Percentiles rank a stretch among this genome's conserved stretches.
phyloP scores from a whole-genome alignment of 768 basidiomycete species.

The Kwoniella europaea region DNA sequence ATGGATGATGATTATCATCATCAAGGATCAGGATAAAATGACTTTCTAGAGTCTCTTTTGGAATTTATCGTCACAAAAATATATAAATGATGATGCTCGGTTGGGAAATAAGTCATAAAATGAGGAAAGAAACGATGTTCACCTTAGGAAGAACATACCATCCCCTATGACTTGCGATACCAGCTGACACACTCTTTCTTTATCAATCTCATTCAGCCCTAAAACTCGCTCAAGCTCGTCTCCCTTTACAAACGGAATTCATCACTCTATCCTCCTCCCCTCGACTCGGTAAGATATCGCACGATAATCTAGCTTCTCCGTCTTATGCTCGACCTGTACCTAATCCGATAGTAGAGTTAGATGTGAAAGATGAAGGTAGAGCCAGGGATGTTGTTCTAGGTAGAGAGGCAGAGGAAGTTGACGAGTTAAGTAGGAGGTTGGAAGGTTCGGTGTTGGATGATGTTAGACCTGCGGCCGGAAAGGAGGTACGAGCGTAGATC shows the following conservation, averaged over 20 bases:
- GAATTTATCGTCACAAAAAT: too few relatives aligned
- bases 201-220: slow-evolving; percentile 65
- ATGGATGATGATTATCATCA: too few relatives aligned
- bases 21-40: too few relatives aligned
- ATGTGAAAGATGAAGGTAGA: slow-evolving; percentile 37
- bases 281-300: slow-evolving; percentile 59
- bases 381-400: slow-evolving; percentile 33
- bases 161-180: too few relatives aligned
- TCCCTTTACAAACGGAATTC: slow-evolving; percentile 88
- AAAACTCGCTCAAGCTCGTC: slow-evolving; percentile 81
- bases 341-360: slow-evolving; percentile 32
- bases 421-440: slow-evolving; percentile 14
- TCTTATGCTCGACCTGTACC: slow-evolving; percentile 37
- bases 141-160: too few relatives aligned
- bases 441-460: slow-evolving; percentile 3
- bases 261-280: slow-evolving; percentile 72
- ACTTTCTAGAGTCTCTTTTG: too few relatives aligned
- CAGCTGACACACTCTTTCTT: too few relatives aligned
- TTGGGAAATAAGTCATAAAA: too few relatives aligned
- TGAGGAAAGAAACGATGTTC: too few relatives aligned
- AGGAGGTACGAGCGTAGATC: background rate
- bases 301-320: slow-evolving; percentile 26
- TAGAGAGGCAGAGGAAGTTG: slow-evolving; percentile 32
- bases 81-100: too few relatives aligned
- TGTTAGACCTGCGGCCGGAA: background rate